Percentiles rank a stretch among this genome's conserved stretches.
Conservation (phyloP, 768 basidiomycete genomes). For the Hygrocybe coccinea region DNA sequence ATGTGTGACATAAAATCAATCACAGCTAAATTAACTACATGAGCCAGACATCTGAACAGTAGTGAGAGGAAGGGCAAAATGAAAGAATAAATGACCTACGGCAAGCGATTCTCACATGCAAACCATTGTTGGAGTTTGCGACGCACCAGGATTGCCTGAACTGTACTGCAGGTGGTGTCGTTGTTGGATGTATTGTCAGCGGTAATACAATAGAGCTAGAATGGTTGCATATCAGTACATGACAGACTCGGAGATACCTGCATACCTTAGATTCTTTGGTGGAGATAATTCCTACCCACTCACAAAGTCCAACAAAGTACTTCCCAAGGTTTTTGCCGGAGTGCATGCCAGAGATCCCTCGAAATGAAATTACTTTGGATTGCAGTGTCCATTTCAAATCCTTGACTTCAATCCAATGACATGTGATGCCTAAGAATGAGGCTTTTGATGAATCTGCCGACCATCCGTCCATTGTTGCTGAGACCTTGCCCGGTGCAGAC, state of each 20-base stretch:
- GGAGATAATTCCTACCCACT: conserved; percentile 22
- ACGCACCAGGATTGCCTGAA: conserved; percentile 15
- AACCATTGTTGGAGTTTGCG: conserved; percentile 11
- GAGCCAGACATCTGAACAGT: conserved; percentile 21
- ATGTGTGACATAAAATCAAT: conserved; percentile 29
- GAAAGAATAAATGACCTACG: neutral
- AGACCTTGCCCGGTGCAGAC: conserved; percentile 13
- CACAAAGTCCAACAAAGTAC: conserved; percentile 22
- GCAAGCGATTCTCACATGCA: conserved; percentile 17
- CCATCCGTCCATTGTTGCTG: conserved; percentile 15
- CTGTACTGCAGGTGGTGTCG: conserved; percentile 12
- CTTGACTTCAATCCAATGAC: conserved; percentile 21
- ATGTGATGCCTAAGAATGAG: conserved; percentile 20
- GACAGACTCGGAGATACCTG: neutral
- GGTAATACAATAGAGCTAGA: conserved; percentile 19
- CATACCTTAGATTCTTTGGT: conserved; percentile 20
- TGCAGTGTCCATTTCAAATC: conserved; percentile 21
- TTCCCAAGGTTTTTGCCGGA: conserved; percentile 23
- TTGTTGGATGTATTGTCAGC: conserved; percentile 26
- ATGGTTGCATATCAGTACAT: neutral
- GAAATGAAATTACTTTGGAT: conserved; percentile 21
- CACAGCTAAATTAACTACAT: conserved; percentile 26
- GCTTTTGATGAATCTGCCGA: conserved; percentile 18
- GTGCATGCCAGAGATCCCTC: conserved; percentile 20
- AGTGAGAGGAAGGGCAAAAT: too few relatives aligned